Conservation (phyloP, 179 eudicot genomes). For the Spinacia oleracea region DNA sequence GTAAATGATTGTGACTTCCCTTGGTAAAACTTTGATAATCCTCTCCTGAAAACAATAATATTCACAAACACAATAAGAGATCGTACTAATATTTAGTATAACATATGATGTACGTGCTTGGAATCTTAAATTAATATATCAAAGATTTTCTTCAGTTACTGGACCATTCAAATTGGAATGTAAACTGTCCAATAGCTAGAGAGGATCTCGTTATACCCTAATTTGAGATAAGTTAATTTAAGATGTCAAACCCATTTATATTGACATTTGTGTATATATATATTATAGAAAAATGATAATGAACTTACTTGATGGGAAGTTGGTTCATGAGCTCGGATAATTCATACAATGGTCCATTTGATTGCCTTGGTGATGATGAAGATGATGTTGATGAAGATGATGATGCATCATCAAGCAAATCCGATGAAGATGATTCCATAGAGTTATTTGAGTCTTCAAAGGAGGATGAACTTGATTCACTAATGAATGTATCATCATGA, state of each 20-base stretch:
- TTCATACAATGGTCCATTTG: conserved; percentile 35
- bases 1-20: conserved; percentile 49
- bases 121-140: too few species aligned
- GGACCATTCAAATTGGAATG: too few species aligned
- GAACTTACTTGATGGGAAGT: conserved; percentile 52
- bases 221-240: too few species aligned
- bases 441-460: conserved; percentile 21
- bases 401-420: conserved; percentile 39
- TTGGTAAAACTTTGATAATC: conserved; percentile 46
- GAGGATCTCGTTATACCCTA: too few species aligned
- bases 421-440: conserved; percentile 40
- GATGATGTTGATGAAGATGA: conserved; percentile 30
- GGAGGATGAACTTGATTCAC: conserved; percentile 27
- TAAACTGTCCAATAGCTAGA: too few species aligned
- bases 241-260: too few species aligned
- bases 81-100: too few species aligned
- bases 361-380: conserved; percentile 10
- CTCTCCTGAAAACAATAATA: conserved; percentile 38
- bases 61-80: background rate
- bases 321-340: conserved; percentile 36
- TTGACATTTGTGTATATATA: background rate
- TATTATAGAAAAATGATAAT: background rate
- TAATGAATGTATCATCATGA: conserved; percentile 17
- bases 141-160: too few species aligned
- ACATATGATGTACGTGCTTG: too few species aligned